Conservation (phyloP, 495 filamentous ascomycete species). For the Aspergillus sparsus region DNA sequence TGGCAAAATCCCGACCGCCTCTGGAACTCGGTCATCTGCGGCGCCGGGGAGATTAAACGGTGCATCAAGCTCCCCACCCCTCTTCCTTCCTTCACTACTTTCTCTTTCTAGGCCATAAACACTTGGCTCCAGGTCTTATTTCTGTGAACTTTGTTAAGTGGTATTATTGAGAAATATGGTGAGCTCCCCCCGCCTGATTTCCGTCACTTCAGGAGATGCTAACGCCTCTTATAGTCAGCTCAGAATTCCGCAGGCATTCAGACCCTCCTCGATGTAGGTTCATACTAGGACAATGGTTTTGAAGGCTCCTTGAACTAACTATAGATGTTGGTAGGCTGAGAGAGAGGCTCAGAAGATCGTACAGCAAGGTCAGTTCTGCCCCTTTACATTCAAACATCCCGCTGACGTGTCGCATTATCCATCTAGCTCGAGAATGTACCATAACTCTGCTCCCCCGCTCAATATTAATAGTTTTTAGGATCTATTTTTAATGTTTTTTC, state of each 20-base stretch:
- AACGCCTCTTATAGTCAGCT: slow-evolving; percentile 67
- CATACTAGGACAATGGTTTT: background rate
- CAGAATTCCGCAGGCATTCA: slow-evolving; percentile 98
- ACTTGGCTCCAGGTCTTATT: background rate
- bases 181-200: background rate
- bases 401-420: slow-evolving; percentile 37
- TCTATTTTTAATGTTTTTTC: slow-evolving; percentile 35
- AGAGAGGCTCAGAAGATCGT: slow-evolving; percentile 99
- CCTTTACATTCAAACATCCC: slow-evolving; percentile 8
- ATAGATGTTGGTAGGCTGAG: slow-evolving; percentile 67
- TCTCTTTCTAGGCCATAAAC: slow-evolving; percentile 6
- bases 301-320: slow-evolving; percentile 8
- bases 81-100: slow-evolving; percentile 26
- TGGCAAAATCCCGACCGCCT: slow-evolving; percentile 43
- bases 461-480: background rate
- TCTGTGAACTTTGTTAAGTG: slow-evolving; percentile 11
- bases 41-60: slow-evolving; percentile 30
- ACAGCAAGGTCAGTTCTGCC: slow-evolving; percentile 69
- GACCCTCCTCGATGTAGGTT: slow-evolving; percentile 93
- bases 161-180: slow-evolving; percentile 41
- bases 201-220: slow-evolving; percentile 22
- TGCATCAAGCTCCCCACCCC: slow-evolving; percentile 38
- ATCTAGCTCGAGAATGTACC: slow-evolving; percentile 76
- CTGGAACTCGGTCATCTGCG: slow-evolving; percentile 39
- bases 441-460: slow-evolving; percentile 5